phyloP scores from a whole-genome alignment of 148 eudicot species.

The Selenicereus undatus region DNA sequence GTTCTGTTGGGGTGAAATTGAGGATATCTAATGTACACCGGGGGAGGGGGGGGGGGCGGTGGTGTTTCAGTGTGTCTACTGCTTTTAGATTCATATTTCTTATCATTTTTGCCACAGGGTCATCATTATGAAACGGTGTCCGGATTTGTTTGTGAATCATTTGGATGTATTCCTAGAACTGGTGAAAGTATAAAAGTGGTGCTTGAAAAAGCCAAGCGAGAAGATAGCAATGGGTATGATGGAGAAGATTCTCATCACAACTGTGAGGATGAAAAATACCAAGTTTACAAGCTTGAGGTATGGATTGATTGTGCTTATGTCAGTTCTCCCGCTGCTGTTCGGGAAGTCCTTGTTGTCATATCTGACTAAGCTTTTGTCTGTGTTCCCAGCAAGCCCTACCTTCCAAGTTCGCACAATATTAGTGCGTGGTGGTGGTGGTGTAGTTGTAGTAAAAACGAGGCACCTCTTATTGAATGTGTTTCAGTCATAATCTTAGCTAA shows the following conservation, averaged over 20 bases:
- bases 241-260: conserved; percentile 41
- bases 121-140: conserved; percentile 91
- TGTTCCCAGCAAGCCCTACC: background rate
- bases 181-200: conserved; percentile 68
- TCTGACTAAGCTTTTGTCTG: background rate
- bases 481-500: too few relatives aligned
- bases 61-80: background rate
- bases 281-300: conserved; percentile 69
- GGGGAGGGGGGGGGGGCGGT: too few relatives aligned
- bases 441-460: too few relatives aligned
- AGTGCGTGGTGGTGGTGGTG: too few relatives aligned
- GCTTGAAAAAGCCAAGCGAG: conserved; percentile 55
- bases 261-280: conserved; percentile 45
- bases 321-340: background rate
- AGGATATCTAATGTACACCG: background rate
- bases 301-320: conserved; percentile 11
- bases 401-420: too few relatives aligned
- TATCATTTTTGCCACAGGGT: conserved; percentile 33
- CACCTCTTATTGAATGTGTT: too few relatives aligned
- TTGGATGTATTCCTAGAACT: conserved; percentile 76
- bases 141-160: conserved; percentile 76
- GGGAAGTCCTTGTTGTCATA: background rate
- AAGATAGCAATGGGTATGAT: conserved; percentile 40
- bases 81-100: background rate
- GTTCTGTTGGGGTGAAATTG: background rate